Conservation (phyloP, 2,329 filamentous ascomycete species). For the Trichoderma sp. region DNA sequence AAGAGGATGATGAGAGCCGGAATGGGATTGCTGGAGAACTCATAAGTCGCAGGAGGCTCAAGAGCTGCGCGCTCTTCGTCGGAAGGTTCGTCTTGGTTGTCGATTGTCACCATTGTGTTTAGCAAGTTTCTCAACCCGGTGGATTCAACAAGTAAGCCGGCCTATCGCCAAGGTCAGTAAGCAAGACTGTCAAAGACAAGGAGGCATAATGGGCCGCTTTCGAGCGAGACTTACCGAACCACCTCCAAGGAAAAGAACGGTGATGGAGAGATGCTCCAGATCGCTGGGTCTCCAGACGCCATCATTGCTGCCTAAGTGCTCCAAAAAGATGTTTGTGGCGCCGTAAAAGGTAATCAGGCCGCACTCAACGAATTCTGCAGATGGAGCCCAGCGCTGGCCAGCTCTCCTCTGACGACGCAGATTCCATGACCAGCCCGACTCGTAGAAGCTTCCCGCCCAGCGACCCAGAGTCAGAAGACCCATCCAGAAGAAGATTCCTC, state of each 20-base stretch:
- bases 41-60: constrained; percentile 66
- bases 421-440: constrained; percentile 96
- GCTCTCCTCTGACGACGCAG: constrained; percentile 64
- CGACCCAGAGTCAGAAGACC: constrained; percentile 84
- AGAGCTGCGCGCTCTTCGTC: constrained; percentile 56
- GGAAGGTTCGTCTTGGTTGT: constrained; percentile 39
- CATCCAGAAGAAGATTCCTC: constrained; percentile 93
- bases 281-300: constrained; percentile 75
- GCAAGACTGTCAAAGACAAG: too few species aligned
- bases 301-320: constrained; percentile 78
- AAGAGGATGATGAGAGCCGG: constrained; percentile 85
- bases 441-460: constrained; percentile 87
- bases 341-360: constrained; percentile 91
- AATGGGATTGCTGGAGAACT: constrained; percentile 82
- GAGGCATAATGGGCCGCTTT: not conserved
- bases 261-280: constrained; percentile 90
- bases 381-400: constrained; percentile 68
- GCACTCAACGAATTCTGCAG: constrained; percentile 88
- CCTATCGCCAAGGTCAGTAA: constrained; percentile 45
- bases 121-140: constrained; percentile 68
- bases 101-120: constrained; percentile 54
- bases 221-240: constrained; percentile 66
- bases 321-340: constrained; percentile 85
- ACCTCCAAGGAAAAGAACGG: constrained; percentile 90
- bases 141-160: constrained; percentile 86